phyloP scores from a whole-genome alignment of 495 filamentous ascomycete genomes.

The Astrocystis sublimbata region DNA sequence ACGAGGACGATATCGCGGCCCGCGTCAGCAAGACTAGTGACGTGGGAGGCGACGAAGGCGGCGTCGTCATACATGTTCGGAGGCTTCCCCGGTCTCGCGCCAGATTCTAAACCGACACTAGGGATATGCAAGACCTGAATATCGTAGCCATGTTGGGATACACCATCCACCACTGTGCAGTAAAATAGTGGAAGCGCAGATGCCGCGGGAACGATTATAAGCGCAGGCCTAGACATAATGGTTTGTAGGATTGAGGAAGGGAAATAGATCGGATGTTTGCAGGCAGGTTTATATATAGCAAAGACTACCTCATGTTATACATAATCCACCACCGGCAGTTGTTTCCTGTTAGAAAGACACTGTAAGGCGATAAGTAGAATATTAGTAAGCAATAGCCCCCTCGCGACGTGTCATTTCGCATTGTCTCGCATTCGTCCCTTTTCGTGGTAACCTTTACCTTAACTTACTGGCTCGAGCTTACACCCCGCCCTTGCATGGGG shows the following conservation, averaged over 20 bases:
- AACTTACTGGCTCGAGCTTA: no score
- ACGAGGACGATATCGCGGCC: slow-evolving; percentile 34
- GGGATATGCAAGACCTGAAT: slow-evolving; percentile 21
- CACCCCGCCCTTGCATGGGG: no score
- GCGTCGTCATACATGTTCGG: slow-evolving; percentile 24
- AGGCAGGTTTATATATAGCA: no score
- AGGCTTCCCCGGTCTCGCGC: slow-evolving; percentile 16
- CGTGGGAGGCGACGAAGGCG: slow-evolving; percentile 22
- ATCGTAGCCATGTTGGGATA: slow-evolving; percentile 25
- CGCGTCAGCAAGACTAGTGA: slow-evolving; percentile 26
- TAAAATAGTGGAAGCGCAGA: slow-evolving; percentile 32
- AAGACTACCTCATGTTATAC: no score
- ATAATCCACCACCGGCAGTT: no score
- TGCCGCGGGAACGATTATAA: slow-evolving; percentile 38
- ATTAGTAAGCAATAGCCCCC: no score
- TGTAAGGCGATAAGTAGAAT: no score
- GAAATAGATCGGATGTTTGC: no score
- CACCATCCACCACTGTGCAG: slow-evolving; percentile 21
- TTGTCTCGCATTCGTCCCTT: no score
- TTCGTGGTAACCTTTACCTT: no score
- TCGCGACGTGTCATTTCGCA: no score
- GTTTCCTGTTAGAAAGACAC: no score
- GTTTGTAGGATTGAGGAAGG: background rate
- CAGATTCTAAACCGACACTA: slow-evolving; percentile 18
- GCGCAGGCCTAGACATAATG: slow-evolving; percentile 16